A percentile compares a stretch with the other conserved stretches of the same genome.
Conservation (phyloP, 2,329 filamentous ascomycete species). For the Moelleriella libera region DNA sequence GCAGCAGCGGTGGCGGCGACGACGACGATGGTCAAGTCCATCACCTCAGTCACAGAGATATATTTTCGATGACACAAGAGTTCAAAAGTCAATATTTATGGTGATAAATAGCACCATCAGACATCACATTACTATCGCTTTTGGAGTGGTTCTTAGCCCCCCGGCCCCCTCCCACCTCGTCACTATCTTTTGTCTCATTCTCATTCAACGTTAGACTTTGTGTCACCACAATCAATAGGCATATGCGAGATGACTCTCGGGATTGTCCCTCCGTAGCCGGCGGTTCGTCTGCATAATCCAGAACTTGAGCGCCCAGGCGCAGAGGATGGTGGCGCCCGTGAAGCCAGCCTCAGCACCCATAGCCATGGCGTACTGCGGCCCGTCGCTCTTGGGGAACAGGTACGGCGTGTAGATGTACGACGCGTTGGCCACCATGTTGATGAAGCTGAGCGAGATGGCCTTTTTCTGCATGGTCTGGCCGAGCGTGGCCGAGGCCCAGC, state of each 20-base stretch:
- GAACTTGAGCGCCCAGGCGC: constrained; percentile 5
- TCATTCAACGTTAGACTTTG: not conserved
- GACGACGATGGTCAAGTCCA: not conserved
- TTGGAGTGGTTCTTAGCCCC: too few species aligned
- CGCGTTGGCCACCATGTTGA: constrained; percentile 11
- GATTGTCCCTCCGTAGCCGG: not conserved
- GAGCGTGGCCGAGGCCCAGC: constrained; percentile 13
- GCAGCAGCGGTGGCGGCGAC: not conserved
- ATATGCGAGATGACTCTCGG: not conserved
- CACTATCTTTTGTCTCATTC: too few species aligned
- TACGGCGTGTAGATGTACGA: constrained; percentile 27
- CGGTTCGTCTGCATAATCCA: not conserved
- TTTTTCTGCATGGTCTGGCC: constrained; percentile 29
- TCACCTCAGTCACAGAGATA: not conserved
- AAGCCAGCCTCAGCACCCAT: constrained; percentile 9
- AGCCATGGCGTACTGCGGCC: constrained; percentile 23
- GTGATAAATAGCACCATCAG: not conserved
- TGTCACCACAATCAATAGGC: not conserved
- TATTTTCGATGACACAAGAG: not conserved
- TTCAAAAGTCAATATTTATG: not conserved
- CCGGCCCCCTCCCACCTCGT: too few species aligned
- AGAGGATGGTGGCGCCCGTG: constrained; percentile 2
- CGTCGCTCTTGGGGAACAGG: constrained; percentile 22
- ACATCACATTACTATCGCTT: too few species aligned
- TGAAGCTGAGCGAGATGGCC: constrained; percentile 22